Evolutionary conservation across 139 green algal species (phyloP), one percentile per base, ranked within the genome.

Genomic region (Chlorella sorokiniana): DNA sequence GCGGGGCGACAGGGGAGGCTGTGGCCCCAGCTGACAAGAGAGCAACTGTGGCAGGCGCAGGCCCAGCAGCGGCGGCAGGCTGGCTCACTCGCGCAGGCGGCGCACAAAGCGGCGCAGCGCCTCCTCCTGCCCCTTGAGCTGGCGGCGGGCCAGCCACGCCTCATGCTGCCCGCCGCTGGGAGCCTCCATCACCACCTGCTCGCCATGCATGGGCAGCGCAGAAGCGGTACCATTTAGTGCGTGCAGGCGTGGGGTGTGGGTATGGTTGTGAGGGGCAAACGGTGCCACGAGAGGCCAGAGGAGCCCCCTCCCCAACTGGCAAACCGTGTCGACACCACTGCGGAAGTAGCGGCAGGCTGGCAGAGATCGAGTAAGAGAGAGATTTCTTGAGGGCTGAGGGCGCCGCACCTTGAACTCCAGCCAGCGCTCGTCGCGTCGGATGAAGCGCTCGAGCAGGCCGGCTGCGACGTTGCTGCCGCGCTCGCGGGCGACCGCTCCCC

Each of bases 351-450:
- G n/a, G n/a, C n/a, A 59, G 48, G 48, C 48, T 25, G 48, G 65
- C 35, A 44, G 35, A 45, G 14, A 44, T 44, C 7, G 7, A 72
- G 31, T 23, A 22, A 45, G 31, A 45, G 7, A 72, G 22, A n/a
- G 7, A 44, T 59, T 11, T 59, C 48, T 16, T 59, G n/a, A n/a
- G n/a, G n/a, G n/a, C n/a, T n/a, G n/a, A n/a, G 38, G 62, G 31
- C 8, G 7, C 4, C 14, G 27, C 3, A 94, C 88, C 69, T 84
- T 42, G 54, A 89, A 93, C 73, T 88, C 84, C 51, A 95, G 81
- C 80, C 83, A 90, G 70, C 84, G 89, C 48, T 91, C 73, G 25
- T 82, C 62, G 33, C 76, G 29, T 10, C 63, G 70, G n/a, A 95
- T 87, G 37, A 61, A 69, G 29, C 78, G 54, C n/a, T 82, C 6